These are phyloP conservation scores for Phaeoacremonium minimum DNA, from an alignment of 2,329 filamentous ascomycete genomes.

Conservation along the genomic window DNA sequence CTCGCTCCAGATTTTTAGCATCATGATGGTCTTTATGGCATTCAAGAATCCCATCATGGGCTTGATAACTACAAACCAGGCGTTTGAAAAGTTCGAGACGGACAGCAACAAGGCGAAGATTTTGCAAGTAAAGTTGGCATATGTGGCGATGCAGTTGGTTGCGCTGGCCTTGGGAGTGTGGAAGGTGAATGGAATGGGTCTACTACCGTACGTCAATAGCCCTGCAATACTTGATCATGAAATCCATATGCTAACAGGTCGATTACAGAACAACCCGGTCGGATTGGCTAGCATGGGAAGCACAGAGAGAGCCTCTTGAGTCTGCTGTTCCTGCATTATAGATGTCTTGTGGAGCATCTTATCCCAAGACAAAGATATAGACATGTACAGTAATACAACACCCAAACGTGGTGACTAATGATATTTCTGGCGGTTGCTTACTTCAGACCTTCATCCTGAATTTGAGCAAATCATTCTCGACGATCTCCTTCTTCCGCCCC, in stretches of 20 bases:
- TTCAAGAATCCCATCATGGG: conserved; percentile 95
- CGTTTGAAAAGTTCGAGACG: conserved; percentile 89
- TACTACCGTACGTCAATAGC: conserved; percentile 69
- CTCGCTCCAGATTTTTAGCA: conserved; percentile 96
- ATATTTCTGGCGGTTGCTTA: too few species aligned
- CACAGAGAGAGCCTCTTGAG: conserved; percentile 65
- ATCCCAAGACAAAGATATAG: too few species aligned
- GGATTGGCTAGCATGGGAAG: conserved; percentile 97
- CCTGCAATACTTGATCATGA: background rate
- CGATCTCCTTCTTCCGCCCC: conserved; percentile 12
- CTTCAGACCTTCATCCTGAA: conserved; percentile 6
- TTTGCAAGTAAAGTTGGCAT: conserved; percentile 80
- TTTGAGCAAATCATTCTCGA: conserved; percentile 13
- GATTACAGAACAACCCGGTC: conserved; percentile 76
- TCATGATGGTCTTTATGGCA: conserved; percentile 99
- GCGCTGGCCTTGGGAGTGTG: conserved; percentile 83
- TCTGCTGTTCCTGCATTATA: conserved; percentile 59
- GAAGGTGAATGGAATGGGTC: conserved; percentile 95
- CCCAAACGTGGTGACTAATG: too few species aligned
- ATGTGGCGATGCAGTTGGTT: conserved; percentile 80
- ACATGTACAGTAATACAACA: too few species aligned
- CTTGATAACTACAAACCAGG: conserved; percentile 74
- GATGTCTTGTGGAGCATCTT: too few species aligned
- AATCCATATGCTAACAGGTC: conserved; percentile 18
- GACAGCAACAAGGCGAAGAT: conserved; percentile 70